Evolutionary conservation across 768 basidiomycete species (phyloP).

Genomic region (Neoboletus brunneissimus): DNA sequence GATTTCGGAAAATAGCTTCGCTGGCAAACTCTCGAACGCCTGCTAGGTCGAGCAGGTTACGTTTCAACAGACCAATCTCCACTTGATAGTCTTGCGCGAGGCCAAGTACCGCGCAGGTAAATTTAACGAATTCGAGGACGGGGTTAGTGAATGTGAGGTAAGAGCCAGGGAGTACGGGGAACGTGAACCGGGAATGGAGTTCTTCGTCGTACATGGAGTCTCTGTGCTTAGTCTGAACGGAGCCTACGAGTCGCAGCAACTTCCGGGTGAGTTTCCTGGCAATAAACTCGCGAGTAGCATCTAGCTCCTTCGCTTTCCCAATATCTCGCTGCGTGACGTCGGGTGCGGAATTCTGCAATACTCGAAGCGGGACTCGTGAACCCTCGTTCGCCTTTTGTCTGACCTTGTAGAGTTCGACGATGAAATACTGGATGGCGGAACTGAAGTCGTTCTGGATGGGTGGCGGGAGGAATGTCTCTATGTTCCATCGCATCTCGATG

Average conservation of each 20-base stretch:
- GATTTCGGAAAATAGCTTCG: constrained; percentile 86
- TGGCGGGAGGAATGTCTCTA: constrained; percentile 81
- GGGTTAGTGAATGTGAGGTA: constrained; percentile 78
- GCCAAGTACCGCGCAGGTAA: constrained; percentile 73
- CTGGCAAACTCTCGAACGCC: constrained; percentile 82
- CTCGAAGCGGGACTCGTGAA: constrained; percentile 67
- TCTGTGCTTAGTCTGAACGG: constrained; percentile 57
- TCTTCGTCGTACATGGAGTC: constrained; percentile 57
- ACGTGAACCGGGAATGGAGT: constrained; percentile 57
- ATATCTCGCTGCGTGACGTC: constrained; percentile 65
- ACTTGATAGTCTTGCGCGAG: constrained; percentile 79
- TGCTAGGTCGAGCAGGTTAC: constrained; percentile 85
- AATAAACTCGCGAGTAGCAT: constrained; percentile 73
- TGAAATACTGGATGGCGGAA: constrained; percentile 72
- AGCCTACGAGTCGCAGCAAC: constrained; percentile 67
- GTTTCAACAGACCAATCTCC: constrained; percentile 85
- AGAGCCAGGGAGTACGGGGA: constrained; percentile 87
- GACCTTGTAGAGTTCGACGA: constrained; percentile 78
- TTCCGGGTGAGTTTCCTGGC: constrained; percentile 75
- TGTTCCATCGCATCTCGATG: constrained; percentile 90
- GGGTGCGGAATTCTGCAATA: constrained; percentile 62
- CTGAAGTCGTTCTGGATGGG: constrained; percentile 78
- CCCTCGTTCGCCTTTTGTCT: constrained; percentile 59
- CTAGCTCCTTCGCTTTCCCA: constrained; percentile 66
- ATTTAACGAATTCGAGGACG: constrained; percentile 86